These are phyloP conservation scores for Bruguiera parviflora DNA, from an alignment of 345 rosid genomes.

Conservation along the genomic window DNA sequence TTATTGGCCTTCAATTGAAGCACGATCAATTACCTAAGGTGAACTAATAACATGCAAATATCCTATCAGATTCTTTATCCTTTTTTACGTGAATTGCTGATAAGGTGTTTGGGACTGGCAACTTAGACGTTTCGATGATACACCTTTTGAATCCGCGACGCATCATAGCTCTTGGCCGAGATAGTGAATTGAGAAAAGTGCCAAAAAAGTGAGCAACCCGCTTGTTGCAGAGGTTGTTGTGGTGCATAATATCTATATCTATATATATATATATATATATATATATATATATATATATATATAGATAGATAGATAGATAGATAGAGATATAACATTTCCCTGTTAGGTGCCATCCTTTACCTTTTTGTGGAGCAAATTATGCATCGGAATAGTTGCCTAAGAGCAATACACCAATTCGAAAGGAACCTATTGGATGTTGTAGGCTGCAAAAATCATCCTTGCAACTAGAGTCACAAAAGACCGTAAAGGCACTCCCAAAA, in stretches of 20 bases:
- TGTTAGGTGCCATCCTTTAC: background rate
- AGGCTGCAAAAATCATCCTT: conserved; percentile 10
- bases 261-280: no score
- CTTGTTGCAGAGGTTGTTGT: background rate
- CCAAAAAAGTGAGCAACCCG: conserved; percentile 19
- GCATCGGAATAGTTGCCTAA: conserved; percentile 15
- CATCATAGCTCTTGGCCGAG: conserved; percentile 17
- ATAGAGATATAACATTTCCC: conserved; percentile 19
- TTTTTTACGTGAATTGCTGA: conserved; percentile 7
- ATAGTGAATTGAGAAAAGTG: background rate
- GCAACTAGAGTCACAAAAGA: conserved; percentile 9
- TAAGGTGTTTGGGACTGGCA: conserved; percentile 27
- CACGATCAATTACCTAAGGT: background rate
- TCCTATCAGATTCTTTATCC: conserved; percentile 17
- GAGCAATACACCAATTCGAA: background rate
- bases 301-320: no score
- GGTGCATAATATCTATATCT: background rate
- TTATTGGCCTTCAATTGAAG: no score
- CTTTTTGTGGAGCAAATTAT: conserved; percentile 10
- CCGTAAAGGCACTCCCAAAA: conserved; percentile 10
- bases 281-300: no score
- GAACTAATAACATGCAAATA: no score
- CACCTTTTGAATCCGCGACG: conserved; percentile 12
- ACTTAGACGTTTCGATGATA: conserved; percentile 29
- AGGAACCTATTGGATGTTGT: conserved; percentile 24